Evolutionary conservation across 768 basidiomycete species (phyloP).

Genomic region (Mrakia hoshinonis): DNA sequence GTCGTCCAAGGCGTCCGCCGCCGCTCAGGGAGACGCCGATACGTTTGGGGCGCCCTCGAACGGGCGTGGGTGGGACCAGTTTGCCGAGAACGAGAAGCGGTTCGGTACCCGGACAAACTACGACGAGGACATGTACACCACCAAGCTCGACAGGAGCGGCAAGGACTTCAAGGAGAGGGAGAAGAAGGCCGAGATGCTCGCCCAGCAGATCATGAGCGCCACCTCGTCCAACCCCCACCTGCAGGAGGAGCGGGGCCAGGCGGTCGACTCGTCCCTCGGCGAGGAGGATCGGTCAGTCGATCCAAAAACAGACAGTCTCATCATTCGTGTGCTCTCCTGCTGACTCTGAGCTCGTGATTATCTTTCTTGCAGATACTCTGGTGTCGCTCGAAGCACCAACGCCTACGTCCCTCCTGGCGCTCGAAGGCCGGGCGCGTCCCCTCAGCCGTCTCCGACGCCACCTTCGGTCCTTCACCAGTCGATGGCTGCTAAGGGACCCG

Average conservation of each 20-base stretch:
- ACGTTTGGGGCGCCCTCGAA: slow-evolving; percentile 12
- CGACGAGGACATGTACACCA: slow-evolving; percentile 91
- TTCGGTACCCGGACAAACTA: slow-evolving; percentile 88
- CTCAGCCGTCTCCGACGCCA: background rate
- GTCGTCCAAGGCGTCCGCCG: slow-evolving; percentile 7
- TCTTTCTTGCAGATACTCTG: slow-evolving; percentile 60
- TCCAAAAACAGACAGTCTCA: background rate
- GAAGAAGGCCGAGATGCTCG: slow-evolving; percentile 74
- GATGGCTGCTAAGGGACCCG: background rate
- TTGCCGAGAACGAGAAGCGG: slow-evolving; percentile 79
- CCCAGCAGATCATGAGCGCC: slow-evolving; percentile 79
- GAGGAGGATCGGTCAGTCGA: slow-evolving; percentile 89
- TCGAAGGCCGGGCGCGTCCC: slow-evolving; percentile 44
- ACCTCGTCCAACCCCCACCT: slow-evolving; percentile 69
- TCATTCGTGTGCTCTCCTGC: background rate
- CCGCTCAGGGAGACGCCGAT: background rate
- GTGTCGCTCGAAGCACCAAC: slow-evolving; percentile 74
- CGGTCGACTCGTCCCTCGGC: slow-evolving; percentile 52
- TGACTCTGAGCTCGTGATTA: slow-evolving; percentile 33
- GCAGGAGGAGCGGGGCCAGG: slow-evolving; percentile 73
- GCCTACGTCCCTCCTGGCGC: slow-evolving; percentile 94
- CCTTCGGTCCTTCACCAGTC: background rate
- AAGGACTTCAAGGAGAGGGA: slow-evolving; percentile 84
- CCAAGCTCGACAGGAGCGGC: slow-evolving; percentile 73
- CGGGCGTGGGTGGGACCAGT: slow-evolving; percentile 70